Evolutionary conservation across 2,329 filamentous ascomycete genomes (phyloP), one percentile per base, ranked within the genome.

Genomic region (Aplosporella prunicola): DNA sequence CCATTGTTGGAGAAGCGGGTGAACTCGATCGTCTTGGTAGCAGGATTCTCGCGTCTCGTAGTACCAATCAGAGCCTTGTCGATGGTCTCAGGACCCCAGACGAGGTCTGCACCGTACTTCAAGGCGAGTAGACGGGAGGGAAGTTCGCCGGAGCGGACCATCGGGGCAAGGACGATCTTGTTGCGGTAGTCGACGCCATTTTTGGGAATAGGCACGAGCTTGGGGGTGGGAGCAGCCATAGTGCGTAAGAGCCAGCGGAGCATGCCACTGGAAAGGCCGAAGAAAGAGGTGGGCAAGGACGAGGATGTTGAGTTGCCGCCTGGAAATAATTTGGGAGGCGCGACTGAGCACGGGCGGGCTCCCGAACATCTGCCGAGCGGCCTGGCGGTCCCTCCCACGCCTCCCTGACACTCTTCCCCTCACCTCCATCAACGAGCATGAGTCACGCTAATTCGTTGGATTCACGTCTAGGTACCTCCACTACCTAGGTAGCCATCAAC

Each of bases 31-130:
- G 82, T 91, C 41, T 74, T 74, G 5, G 83, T 86, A 29, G 72
- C 68, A 13, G 80, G 69, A 60, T 96, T 94, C 48, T 82, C 69
- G 42, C 76, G 77, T 45, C 88, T 76, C 17, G 75, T 81, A 9
- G 85, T 85, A 43, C 91, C 91, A 53, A 96, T 93, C 60, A 98
- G 78, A 40, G 89, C 79, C 55, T 80, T 77, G 62, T 98, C 91
- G 51, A 98, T 80, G 4, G 88, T 96, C 61, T 98, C 91, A 20
- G 91, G 91, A 83, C 81, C 89, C 89, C 91, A 98, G 47, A 98
- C 91, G 11, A 98, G 71, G 61, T 98, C 91, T 35, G 91, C 91
- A 47, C 91, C 91, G 59, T 98, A 96, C 55, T 93, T 83, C 44
- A 98, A 75, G 20, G 91, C 85, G 28, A 93, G 65, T 17, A 98